Conservation (phyloP, 495 filamentous ascomycete species). For the Penicillium odoratum region DNA sequence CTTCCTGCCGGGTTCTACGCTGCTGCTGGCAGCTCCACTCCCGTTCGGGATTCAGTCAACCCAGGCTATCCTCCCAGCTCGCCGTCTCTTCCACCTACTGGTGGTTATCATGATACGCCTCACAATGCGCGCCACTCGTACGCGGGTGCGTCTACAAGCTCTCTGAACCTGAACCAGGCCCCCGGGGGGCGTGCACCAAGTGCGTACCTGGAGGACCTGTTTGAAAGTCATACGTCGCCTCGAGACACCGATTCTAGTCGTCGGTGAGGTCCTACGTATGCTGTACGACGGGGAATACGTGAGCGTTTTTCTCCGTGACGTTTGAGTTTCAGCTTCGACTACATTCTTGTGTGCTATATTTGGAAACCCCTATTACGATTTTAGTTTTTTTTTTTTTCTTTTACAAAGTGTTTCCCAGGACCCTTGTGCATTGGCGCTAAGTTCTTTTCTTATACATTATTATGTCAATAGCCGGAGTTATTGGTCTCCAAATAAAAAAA, state of each 20-base stretch:
- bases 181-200: slow-evolving; percentile 78
- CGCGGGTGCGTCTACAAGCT: slow-evolving; percentile 62
- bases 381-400: background rate
- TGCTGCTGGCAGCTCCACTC: slow-evolving; percentile 54
- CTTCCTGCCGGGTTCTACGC: slow-evolving; percentile 94
- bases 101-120: slow-evolving; percentile 30
- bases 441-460: background rate
- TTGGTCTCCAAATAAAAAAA: background rate
- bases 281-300: slow-evolving; percentile 13
- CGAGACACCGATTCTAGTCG: slow-evolving; percentile 17
- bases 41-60: slow-evolving; percentile 26
- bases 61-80: slow-evolving; percentile 62
- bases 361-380: background rate
- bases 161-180: slow-evolving; percentile 65
- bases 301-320: background rate
- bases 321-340: background rate
- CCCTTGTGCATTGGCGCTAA: background rate
- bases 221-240: slow-evolving; percentile 62
- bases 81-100: slow-evolving; percentile 52
- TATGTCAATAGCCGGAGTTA: slow-evolving; percentile 7
- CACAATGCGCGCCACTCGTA: slow-evolving; percentile 35
- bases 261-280: slow-evolving; percentile 9
- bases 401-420: background rate
- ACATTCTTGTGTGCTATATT: slow-evolving; percentile 6
- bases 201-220: slow-evolving; percentile 89